Conservation (phyloP, 148 eudicot genomes). For the Rhododendron ovatum region DNA sequence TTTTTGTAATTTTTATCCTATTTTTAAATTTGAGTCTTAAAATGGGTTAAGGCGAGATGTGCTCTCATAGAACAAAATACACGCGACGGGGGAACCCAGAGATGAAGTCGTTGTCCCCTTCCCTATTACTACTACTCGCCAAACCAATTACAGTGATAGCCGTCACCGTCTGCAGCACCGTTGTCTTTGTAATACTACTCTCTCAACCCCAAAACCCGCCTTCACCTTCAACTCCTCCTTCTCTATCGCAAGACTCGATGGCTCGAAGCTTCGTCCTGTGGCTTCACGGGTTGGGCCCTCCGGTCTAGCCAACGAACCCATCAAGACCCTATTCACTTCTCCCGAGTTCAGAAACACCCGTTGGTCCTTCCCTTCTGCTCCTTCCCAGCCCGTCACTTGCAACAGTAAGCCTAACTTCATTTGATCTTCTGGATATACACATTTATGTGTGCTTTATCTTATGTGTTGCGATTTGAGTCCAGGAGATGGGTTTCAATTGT, state of each 20-base stretch:
- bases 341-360: conserved; percentile 54
- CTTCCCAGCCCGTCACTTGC: conserved; percentile 72
- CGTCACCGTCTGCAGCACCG: conserved; percentile 37
- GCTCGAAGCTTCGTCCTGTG: conserved; percentile 72
- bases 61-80: neutral
- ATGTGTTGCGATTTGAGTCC: neutral
- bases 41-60: too few species aligned
- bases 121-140: neutral
- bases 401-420: conserved; percentile 45
- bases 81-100: neutral
- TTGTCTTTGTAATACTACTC: conserved; percentile 32
- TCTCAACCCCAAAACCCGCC: conserved; percentile 16
- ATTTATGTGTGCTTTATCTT: neutral
- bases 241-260: conserved; percentile 23
- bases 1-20: too few species aligned
- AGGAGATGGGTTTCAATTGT: neutral
- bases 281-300: conserved; percentile 97
- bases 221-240: neutral
- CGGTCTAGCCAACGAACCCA: conserved; percentile 91
- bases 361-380: conserved; percentile 95
- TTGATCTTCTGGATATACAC: neutral
- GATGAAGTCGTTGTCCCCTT: neutral
- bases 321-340: conserved; percentile 68
- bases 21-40: too few species aligned
- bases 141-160: conserved; percentile 34